Evolutionary conservation across 441 rosid genomes (phyloP), one percentile per base, ranked within the genome.

Genomic region (Dalechampia spathulata): DNA sequence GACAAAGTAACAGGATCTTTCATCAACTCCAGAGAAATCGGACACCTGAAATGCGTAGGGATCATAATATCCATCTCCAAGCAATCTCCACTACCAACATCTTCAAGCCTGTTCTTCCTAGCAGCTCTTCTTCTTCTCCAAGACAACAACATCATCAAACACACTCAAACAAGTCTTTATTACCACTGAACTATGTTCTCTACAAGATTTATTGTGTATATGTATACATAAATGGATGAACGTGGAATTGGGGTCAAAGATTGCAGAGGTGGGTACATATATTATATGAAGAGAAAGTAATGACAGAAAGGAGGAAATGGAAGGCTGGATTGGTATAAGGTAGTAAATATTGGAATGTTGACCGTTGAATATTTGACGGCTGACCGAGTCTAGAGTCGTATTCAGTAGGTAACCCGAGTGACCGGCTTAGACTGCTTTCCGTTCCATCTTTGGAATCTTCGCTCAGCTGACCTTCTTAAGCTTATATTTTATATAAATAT

Each of bases 11-110:
- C 68, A 6, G 71, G 70, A 48, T 67, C 72, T 54, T 63, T 70
- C 75, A 74, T 70, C 32, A 74, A 38, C 42, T 74, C 75, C 1
- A 70, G 67, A 13, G 75, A 60, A 15, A 70, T 70, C 6, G 78
- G 75, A 38, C 75, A 74, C 6, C 41, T 61, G 37, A 70, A 74
- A 49, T 63, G 67, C 0, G 27, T 50, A 1, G 72, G 75, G 25
- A 66, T 49, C 28, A 9, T 27, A 58, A 66, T 39, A 43, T 66
- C 71, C 55, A 51, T 46, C 25, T 65, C 64, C 23, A 36, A 52
- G 7, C 1, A 30, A 2, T 22, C 34, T 12, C 8, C 1, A 32
- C 2, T 6, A 1, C 37, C 22, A 17, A 4, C 6, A 15, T 32
- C 48, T 2, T 32, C 8, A 15, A 42, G 40, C 6, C 37, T 44